Evolutionary conservation across 176 grass and related monocot species (phyloP), one percentile per base, ranked within the genome.

Genomic region (Cenchrus americanus): DNA sequence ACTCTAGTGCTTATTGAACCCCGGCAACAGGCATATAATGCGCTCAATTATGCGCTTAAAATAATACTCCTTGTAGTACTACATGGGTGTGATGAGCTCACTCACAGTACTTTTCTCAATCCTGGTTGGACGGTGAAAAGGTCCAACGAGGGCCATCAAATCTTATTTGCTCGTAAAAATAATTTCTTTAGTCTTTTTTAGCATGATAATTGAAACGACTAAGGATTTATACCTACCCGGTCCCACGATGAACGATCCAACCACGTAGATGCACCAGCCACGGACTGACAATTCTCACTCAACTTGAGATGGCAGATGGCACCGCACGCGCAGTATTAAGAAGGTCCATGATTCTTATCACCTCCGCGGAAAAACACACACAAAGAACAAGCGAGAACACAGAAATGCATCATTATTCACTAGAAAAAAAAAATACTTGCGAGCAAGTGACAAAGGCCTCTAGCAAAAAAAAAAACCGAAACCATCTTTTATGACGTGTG

Each of bases 1-100:
- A 55, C 46, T 54, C 24, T n/a, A n/a, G n/a, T n/a, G n/a, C n/a
- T 64, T 80, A 23, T 53, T 15, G 37, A 11, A 24, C 63, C 22
- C 47, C 7, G 22, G 15, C 17, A 4, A 3, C 34, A 32, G 27
- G 0, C 46, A 62, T 62, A 44, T 44, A 44, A 78, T 86, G 83
- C 72, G 48, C 78, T 90, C 83, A 90, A 86, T 90, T 86, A 90
- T 90, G 64, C 15, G 72, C 47, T 72, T 82, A 89, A 77, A 85
- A 72, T 69, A 89, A 47, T 24, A 23, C 22, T 58, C 19, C n/a
- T 7, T 10, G 19, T 54, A 59, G 41, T 69, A 24, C 65, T 23
- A 21, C 34, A 14, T 40, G 71, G 11, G 10, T 30, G 44, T 22
- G 63, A 69, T 81, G 71, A 85, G 34, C 71, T 85, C 88, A 77